phyloP scores from a whole-genome alignment of 1,284 basidiomycete genomes.

The Cystobasidiaceae sp. region DNA sequence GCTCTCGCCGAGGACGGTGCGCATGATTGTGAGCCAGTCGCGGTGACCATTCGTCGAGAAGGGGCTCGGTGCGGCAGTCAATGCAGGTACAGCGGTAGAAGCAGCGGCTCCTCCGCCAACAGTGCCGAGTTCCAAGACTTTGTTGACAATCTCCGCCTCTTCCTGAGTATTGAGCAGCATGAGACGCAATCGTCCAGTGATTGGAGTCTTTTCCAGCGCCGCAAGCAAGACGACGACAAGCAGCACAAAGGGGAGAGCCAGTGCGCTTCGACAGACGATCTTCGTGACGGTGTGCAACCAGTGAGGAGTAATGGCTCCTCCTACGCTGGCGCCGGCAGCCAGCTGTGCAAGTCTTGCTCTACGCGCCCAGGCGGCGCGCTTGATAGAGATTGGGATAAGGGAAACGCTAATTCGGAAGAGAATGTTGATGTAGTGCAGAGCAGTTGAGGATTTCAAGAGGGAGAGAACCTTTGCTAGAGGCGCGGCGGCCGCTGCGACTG shows the following conservation, averaged over 20 bases:
- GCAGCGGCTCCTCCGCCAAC: no score
- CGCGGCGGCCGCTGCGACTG: no score
- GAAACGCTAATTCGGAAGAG: conserved; percentile 26
- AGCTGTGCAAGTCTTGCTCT: conserved; percentile 15
- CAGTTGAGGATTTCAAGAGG: conserved; percentile 16
- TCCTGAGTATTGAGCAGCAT: conserved; percentile 39
- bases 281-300: conserved; percentile 5
- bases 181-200: conserved; percentile 38
- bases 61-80: not conserved
- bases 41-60: not conserved
- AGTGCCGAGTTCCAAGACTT: conserved; percentile 17
- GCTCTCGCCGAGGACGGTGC: conserved; percentile 35
- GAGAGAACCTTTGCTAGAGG: no score
- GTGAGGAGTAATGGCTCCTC: not conserved
- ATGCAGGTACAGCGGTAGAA: not conserved
- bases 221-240: conserved; percentile 35
- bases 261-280: conserved; percentile 9
- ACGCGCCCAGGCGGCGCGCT: conserved; percentile 14
- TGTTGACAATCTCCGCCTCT: conserved; percentile 36
- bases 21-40: conserved; percentile 41
- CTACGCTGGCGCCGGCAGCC: conserved; percentile 3
- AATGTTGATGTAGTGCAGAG: conserved; percentile 23
- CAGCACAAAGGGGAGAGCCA: conserved; percentile 34
- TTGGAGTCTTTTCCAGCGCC: conserved; percentile 38
- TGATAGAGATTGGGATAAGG: conserved; percentile 20